Base-by-base conservation (phyloP, 2,329 filamentous ascomycete species). In the Endoconidiophora polonica region DNA sequence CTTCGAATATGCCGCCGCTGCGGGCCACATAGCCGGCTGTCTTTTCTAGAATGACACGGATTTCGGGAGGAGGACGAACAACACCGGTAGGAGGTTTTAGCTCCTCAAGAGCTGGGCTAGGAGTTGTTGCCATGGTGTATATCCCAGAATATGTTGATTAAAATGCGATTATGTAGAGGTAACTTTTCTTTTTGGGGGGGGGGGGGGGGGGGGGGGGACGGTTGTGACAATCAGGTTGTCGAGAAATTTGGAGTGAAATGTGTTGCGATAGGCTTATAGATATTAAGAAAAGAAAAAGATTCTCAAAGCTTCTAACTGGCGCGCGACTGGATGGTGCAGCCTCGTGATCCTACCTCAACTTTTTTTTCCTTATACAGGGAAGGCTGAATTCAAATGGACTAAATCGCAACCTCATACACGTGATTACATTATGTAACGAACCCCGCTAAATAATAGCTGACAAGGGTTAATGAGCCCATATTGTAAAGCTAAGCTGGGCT, bases 11-110 rank as follows among this genome's bases (percentile, higher is more conserved):
- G 40, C 71, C 62, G 20, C 77, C 77, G 58, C 79, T 79, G 55
- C 77, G 69, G 56, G 81, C 80, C 52, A 95, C 85, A 62, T 93
- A 96, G 44, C 87, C 87, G 48, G 91, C 90, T 10, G 90, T 94
- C 69, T 94, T 96, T 65, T 95, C 88, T 60, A 98, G 79, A 57
- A 90, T 65, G 62, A 71, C 70, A 70, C 87, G 81, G 60, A 95
- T 87, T 61, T 88, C 84, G 62, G 80, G 90, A 9, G 91, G 91
- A 20, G 91, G 91, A 49, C 95, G 74, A 51, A 95, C 84, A 56
- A 94, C 74, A 55, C 87, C 86, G 52, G 80, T 68, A 3, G 90
- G 90, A 33, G 86, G 79, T 63, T 87, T 90, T 62, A 79, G 76
- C 55, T 79, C 75, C 55, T 87, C 77, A 50, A 81, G 69, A 44